Conservation (phyloP, 2,329 filamentous ascomycete genomes). For the Aureobasidium sp. region DNA sequence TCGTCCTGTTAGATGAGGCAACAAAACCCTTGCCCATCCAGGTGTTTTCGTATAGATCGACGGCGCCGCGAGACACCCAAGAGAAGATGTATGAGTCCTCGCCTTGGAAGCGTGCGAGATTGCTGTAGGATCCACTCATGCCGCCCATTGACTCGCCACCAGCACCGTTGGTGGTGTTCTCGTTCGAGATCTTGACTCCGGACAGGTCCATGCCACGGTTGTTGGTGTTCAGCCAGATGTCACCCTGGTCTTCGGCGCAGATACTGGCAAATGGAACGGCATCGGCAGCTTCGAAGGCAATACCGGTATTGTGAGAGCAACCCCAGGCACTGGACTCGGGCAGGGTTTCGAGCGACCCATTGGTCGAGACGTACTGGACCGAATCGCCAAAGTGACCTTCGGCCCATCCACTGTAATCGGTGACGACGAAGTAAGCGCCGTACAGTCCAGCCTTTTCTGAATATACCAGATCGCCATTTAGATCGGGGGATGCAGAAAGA, state of each 20-base stretch:
- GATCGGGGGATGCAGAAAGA: slow-evolving; percentile 46
- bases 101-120: slow-evolving; percentile 46
- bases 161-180: slow-evolving; percentile 53
- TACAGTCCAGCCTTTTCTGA: slow-evolving; percentile 49
- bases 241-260: slow-evolving; percentile 55
- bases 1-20: slow-evolving; percentile 44
- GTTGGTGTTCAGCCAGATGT: slow-evolving; percentile 56
- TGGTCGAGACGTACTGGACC: slow-evolving; percentile 42
- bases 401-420: slow-evolving; percentile 47
- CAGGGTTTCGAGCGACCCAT: slow-evolving; percentile 45
- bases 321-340: slow-evolving; percentile 49
- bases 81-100: slow-evolving; percentile 51
- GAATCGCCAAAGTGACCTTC: slow-evolving; percentile 52
- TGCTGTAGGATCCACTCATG: slow-evolving; percentile 55
- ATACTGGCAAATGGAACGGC: slow-evolving; percentile 50
- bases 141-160: slow-evolving; percentile 53
- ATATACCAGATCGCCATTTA: slow-evolving; percentile 56
- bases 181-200: slow-evolving; percentile 54
- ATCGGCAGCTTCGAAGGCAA: slow-evolving; percentile 54
- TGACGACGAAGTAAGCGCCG: slow-evolving; percentile 55
- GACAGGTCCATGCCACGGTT: slow-evolving; percentile 45
- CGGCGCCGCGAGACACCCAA: slow-evolving; percentile 54
- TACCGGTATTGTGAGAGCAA: slow-evolving; percentile 58
- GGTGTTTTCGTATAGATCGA: slow-evolving; percentile 45
- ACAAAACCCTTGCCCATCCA: slow-evolving; percentile 54